Base-by-base conservation (phyloP, 164 flowering plant genomes). In the Euptelea pleiosperma region DNA sequence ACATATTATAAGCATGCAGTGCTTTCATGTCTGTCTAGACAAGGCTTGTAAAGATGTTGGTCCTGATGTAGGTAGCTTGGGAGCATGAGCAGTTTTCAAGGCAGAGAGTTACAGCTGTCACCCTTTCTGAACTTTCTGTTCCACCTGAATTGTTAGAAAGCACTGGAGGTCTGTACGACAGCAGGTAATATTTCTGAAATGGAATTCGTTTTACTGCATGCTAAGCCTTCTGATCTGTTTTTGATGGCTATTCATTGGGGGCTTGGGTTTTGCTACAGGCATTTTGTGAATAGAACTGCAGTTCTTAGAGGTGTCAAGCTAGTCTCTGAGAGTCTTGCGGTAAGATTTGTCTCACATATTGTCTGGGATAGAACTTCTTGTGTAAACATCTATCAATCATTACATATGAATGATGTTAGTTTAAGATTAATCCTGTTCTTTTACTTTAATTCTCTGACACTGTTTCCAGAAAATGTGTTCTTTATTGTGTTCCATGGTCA, bases 51-150 rank as follows among this genome's bases (percentile, higher is more conserved):
- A 71, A 61, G 47, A 47, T 59, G 54, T 60, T 72, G 43, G 46
- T 15, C 47, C 34, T 76, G 66, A 52, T 82, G 70, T 76, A 93
- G 99, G 99, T 93, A 75, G 96, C 99, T 58, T 93, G 97, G 99
- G 97, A 93, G 85, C 99, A 93, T 77, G 99, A 93, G 66, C 99
- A 93, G 55, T 93, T 93, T 75, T 93, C 99, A 53, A 82, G 93
- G 73, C 74, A 74, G 34, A 86, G 95, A 75, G 77, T 90, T 16
- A 90, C 99, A 52, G 99, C 97, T 57, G 87, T 79, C 57, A 90
- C 99, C 14, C 82, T 93, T 54, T 93, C 99, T 61, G 85, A 67
- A 64, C 91, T 85, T 30, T 80, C 96, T 60, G 67, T 64, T 66
- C 86, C 97, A 22, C 96, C 99, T 41, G 86, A 78, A 51, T 66